phyloP scores from a whole-genome alignment of 1,139 yeast genomes.

The Debaryomycetaceae sp. region DNA sequence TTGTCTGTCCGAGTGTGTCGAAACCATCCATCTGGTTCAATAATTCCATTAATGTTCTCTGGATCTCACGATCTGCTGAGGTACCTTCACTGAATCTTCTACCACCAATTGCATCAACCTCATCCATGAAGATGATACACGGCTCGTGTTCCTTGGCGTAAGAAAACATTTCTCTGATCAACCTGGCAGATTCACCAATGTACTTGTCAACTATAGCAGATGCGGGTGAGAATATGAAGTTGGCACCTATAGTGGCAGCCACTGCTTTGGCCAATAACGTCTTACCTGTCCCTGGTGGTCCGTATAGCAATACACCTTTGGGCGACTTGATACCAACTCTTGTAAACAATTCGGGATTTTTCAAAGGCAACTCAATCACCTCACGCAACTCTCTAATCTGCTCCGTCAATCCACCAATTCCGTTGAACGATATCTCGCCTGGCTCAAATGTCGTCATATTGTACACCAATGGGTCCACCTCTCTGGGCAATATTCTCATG shows the following conservation, averaged over 20 bases:
- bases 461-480: conserved; percentile 96
- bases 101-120: conserved; percentile 98
- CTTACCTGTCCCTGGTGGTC: conserved; percentile 99
- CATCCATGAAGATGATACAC: conserved; percentile 98
- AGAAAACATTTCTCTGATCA: conserved; percentile 97
- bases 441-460: conserved; percentile 98
- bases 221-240: conserved; percentile 96
- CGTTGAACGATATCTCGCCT: conserved; percentile 90
- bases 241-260: conserved; percentile 98
- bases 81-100: conserved; percentile 98
- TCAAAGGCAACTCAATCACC: conserved; percentile 94
- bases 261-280: conserved; percentile 95
- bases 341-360: conserved; percentile 92
- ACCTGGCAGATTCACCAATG: conserved; percentile 96
- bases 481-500: conserved; percentile 96
- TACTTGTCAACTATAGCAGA: conserved; percentile 98
- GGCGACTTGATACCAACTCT: conserved; percentile 98
- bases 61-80: conserved; percentile 98
- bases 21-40: conserved; percentile 99
- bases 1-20: conserved; percentile 94
- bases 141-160: conserved; percentile 99
- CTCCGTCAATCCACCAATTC: conserved; percentile 95
- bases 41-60: conserved; percentile 96
- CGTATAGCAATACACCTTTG: conserved; percentile 93
- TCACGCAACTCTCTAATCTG: conserved; percentile 96